Conservation (phyloP, 2,329 filamentous ascomycete species). For the Diaporthe vexans region DNA sequence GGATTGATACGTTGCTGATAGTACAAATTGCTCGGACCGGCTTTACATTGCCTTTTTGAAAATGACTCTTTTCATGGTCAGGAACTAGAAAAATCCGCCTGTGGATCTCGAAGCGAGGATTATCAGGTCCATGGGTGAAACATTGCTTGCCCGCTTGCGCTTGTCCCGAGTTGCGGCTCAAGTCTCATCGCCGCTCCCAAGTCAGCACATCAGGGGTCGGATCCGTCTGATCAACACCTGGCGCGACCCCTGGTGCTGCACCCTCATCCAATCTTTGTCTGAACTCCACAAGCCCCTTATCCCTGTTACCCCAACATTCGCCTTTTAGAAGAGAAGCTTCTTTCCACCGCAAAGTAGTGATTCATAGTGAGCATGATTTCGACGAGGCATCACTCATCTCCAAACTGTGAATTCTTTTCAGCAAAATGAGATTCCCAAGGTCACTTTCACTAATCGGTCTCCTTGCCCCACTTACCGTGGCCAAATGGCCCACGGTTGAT, state of each 20-base stretch:
- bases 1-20: neutral
- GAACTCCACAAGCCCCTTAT: neutral
- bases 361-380: neutral
- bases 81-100: neutral
- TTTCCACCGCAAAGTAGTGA: neutral
- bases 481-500: slow-evolving; percentile 31
- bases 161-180: slow-evolving; percentile 12
- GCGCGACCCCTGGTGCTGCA: slow-evolving; percentile 34
- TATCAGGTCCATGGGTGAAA: slow-evolving; percentile 12
- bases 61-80: neutral
- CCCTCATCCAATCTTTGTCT: slow-evolving; percentile 8
- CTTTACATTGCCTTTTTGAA: neutral
- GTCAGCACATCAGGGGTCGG: slow-evolving; percentile 34
- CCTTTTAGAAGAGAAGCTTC: neutral
- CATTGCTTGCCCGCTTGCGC: neutral
- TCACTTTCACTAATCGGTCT: slow-evolving; percentile 7
- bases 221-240: slow-evolving; percentile 37
- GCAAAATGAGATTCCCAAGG: slow-evolving; percentile 1
- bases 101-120: neutral
- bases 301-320: slow-evolving; percentile 18
- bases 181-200: slow-evolving; percentile 27
- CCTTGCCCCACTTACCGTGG: neutral
- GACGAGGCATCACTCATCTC: neutral
- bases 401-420: neutral
- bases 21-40: neutral